These are phyloP conservation scores for Amphirosellinia nigrospora DNA, from an alignment of 495 filamentous ascomycete species.

Conservation along the genomic window DNA sequence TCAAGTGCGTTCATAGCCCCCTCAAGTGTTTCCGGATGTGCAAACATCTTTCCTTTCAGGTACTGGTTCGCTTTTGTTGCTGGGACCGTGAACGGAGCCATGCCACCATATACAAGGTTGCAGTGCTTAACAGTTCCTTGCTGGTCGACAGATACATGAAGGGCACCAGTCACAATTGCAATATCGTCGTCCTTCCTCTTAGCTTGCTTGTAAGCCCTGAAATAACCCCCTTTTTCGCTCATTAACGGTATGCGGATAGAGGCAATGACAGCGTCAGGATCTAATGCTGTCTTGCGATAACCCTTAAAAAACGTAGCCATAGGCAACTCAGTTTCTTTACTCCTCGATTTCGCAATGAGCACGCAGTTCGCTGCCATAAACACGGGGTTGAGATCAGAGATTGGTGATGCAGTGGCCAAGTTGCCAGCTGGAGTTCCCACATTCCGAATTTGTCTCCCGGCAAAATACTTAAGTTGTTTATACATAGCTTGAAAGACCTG, in stretches of 20 bases:
- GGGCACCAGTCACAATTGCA: slow-evolving; percentile 87
- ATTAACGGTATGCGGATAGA: slow-evolving; percentile 83
- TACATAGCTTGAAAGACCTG: slow-evolving; percentile 77
- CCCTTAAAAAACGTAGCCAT: slow-evolving; percentile 94
- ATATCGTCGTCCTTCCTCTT: slow-evolving; percentile 98
- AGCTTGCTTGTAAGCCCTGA: slow-evolving; percentile 88
- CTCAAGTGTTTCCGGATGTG: slow-evolving; percentile 81
- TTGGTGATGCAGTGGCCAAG: slow-evolving; percentile 91
- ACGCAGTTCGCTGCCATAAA: slow-evolving; percentile 86
- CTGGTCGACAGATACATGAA: slow-evolving; percentile 72
- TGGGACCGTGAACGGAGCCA: slow-evolving; percentile 85
- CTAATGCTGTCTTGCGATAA: slow-evolving; percentile 84
- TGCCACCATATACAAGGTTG: slow-evolving; percentile 85
- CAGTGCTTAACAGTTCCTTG: slow-evolving; percentile 69
- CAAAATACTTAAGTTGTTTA: slow-evolving; percentile 90
- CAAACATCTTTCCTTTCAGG: slow-evolving; percentile 78
- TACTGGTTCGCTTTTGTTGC: slow-evolving; percentile 77
- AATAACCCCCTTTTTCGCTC: slow-evolving; percentile 68
- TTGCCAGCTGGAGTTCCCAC: slow-evolving; percentile 97
- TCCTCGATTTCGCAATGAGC: slow-evolving; percentile 75
- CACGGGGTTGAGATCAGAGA: slow-evolving; percentile 95
- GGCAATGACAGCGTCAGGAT: slow-evolving; percentile 82
- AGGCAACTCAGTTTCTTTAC: slow-evolving; percentile 76
- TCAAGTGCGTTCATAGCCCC: slow-evolving; percentile 85
- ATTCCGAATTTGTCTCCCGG: slow-evolving; percentile 93